These are phyloP conservation scores for Entomortierella lignicola DNA, from an alignment of 192 early-diverging fungal genomes.

Conservation along the genomic window DNA sequence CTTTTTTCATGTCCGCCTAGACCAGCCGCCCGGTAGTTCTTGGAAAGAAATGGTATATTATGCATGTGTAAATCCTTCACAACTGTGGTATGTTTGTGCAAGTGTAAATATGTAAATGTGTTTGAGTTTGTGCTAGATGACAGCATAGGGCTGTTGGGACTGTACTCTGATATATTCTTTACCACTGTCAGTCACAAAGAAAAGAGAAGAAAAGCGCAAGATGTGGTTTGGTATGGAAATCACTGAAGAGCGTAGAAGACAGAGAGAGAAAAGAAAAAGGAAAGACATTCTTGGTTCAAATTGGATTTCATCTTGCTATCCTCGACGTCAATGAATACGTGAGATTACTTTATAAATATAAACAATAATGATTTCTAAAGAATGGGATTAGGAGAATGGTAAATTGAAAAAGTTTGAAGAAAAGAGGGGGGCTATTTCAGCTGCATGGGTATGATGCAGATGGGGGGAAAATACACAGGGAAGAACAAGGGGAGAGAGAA, in stretches of 20 bases:
- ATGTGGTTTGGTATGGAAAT: conserved; percentile 17
- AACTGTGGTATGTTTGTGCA: background rate
- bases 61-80: background rate
- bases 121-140: background rate
- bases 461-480: background rate
- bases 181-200: background rate
- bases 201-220: background rate
- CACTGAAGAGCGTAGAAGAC: background rate
- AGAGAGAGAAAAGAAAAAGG: background rate
- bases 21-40: too few relatives aligned
- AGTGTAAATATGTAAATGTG: conserved; percentile 4
- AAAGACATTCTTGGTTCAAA: conserved; percentile 20
- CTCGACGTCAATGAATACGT: background rate
- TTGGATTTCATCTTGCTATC: conserved; percentile 1
- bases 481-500: background rate
- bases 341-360: too few relatives aligned
- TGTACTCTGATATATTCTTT: background rate
- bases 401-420: conserved; percentile 14
- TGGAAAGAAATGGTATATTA: background rate
- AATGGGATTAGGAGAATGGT: conserved; percentile 13
- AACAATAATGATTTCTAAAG: conserved; percentile 27
- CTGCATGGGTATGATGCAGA: background rate
- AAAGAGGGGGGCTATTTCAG: conserved; percentile 1
- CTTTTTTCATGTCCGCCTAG: too few relatives aligned
- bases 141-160: background rate